These are phyloP conservation scores for Agroathelia rolfsii DNA, from an alignment of 1,284 basidiomycete species.

Conservation along the genomic window DNA sequence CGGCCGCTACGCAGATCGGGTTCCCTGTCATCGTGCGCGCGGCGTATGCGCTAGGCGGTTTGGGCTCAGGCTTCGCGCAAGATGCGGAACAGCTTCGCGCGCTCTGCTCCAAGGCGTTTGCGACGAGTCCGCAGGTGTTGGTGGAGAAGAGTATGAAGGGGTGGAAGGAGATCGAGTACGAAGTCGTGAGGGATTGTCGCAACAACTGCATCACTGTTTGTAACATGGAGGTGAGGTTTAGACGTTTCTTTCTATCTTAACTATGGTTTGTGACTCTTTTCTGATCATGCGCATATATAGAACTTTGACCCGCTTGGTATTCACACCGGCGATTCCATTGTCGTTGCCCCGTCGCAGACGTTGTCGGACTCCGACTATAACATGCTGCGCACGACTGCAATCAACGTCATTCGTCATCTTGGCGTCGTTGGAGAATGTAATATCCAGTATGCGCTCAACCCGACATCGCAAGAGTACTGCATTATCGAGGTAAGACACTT, in stretches of 20 bases:
- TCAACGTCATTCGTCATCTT: slow-evolving; percentile 96
- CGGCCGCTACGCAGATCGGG: slow-evolving; percentile 83
- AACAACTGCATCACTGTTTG: slow-evolving; percentile 99
- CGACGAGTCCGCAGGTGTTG: slow-evolving; percentile 92
- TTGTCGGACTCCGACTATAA: slow-evolving; percentile 97
- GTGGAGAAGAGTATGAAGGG: slow-evolving; percentile 99
- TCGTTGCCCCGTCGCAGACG: slow-evolving; percentile 95
- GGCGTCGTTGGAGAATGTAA: slow-evolving; percentile 98
- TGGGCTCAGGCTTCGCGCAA: slow-evolving; percentile 92
- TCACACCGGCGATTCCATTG: slow-evolving; percentile 99
- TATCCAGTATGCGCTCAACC: slow-evolving; percentile 98
- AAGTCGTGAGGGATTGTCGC: slow-evolving; percentile 96
- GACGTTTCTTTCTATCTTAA: slow-evolving; percentile 3
- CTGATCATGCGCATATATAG: slow-evolving; percentile 37
- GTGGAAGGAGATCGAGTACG: slow-evolving; percentile 99
- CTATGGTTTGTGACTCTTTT: slow-evolving; percentile 5
- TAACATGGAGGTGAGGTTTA: slow-evolving; percentile 88
- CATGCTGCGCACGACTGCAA: slow-evolving; percentile 96
- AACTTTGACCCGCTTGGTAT: slow-evolving; percentile 99
- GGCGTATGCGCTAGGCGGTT: slow-evolving; percentile 91
- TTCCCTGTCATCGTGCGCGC: slow-evolving; percentile 97
- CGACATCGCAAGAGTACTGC: slow-evolving; percentile 91
- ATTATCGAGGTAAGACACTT: slow-evolving; percentile 76
- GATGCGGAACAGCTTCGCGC: slow-evolving; percentile 81
- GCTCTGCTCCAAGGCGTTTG: slow-evolving; percentile 89